Percentiles rank a stretch among this genome's conserved stretches.
Evolutionary conservation across 1,139 yeast genomes (phyloP).

Genomic region (Debaryomyces udenii): DNA sequence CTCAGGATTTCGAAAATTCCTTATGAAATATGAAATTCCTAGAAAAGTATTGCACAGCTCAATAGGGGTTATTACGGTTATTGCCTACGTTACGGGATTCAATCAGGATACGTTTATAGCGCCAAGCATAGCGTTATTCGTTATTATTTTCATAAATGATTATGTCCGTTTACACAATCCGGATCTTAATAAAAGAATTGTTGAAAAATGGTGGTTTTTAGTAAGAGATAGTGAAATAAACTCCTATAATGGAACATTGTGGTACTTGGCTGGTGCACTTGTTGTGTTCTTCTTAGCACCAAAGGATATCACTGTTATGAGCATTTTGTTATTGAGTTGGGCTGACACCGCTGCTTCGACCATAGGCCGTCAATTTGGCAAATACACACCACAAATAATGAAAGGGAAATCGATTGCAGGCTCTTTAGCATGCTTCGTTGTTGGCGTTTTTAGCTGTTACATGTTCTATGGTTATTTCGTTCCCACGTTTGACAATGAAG

Average conservation of each 20-base stretch:
- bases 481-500: slow-evolving; percentile 53
- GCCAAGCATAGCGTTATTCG: slow-evolving; percentile 58
- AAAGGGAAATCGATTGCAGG: slow-evolving; percentile 87
- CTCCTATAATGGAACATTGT: slow-evolving; percentile 77
- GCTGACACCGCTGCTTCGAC: slow-evolving; percentile 98
- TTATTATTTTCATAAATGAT: slow-evolving; percentile 64
- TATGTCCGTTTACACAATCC: slow-evolving; percentile 64
- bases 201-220: slow-evolving; percentile 69
- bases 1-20: slow-evolving; percentile 47
- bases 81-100: slow-evolving; percentile 66
- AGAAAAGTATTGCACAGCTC: slow-evolving; percentile 86
- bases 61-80: slow-evolving; percentile 79
- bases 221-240: slow-evolving; percentile 82
- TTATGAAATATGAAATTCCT: slow-evolving; percentile 83
- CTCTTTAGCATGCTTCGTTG: slow-evolving; percentile 74
- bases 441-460: slow-evolving; percentile 70
- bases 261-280: slow-evolving; percentile 78
- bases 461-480: slow-evolving; percentile 72
- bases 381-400: slow-evolving; percentile 77
- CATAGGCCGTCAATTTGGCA: slow-evolving; percentile 81
- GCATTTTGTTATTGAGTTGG: slow-evolving; percentile 87
- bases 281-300: slow-evolving; percentile 71
- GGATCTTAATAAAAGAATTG: slow-evolving; percentile 63
- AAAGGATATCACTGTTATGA: slow-evolving; percentile 77
- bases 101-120: slow-evolving; percentile 58